These are phyloP conservation scores for Venturiaceae sp. DNA, from an alignment of 2,329 filamentous ascomycete species.

Conservation along the genomic window DNA sequence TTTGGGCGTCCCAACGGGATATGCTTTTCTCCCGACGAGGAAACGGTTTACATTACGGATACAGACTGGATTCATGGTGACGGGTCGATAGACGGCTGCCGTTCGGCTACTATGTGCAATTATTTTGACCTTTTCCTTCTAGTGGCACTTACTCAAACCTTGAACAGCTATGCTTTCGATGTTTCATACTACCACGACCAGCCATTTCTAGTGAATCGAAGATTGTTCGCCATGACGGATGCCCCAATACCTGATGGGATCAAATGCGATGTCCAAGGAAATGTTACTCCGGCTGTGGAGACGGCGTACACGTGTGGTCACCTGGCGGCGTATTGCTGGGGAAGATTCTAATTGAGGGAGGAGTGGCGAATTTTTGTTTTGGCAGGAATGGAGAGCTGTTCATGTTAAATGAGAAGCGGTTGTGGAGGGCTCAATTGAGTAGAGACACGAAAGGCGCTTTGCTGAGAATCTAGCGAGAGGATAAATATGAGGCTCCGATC, in stretches of 20 bases:
- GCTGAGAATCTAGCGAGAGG: slow-evolving; percentile 3
- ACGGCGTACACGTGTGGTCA: slow-evolving; percentile 42
- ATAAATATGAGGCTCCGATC: no score
- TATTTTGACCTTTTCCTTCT: not conserved
- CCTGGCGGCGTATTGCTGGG: slow-evolving; percentile 35
- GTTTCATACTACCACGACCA: slow-evolving; percentile 10
- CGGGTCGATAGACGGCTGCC: not conserved
- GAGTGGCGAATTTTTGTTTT: slow-evolving; percentile 40
- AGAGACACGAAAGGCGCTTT: slow-evolving; percentile 11
- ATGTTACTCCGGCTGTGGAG: slow-evolving; percentile 43
- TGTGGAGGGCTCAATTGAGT: slow-evolving; percentile 15
- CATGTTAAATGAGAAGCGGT: slow-evolving; percentile 31
- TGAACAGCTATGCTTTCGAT: slow-evolving; percentile 16
- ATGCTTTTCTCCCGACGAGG: slow-evolving; percentile 32
- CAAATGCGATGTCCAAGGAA: slow-evolving; percentile 31
- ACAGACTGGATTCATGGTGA: slow-evolving; percentile 17
- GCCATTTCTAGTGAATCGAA: slow-evolving; percentile 13
- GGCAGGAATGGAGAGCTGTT: slow-evolving; percentile 35
- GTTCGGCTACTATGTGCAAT: not conserved
- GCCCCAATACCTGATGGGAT: slow-evolving; percentile 16
- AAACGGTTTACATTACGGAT: slow-evolving; percentile 35
- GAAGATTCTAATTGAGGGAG: slow-evolving; percentile 18
- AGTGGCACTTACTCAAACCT: not conserved
- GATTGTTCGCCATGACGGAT: slow-evolving; percentile 17
- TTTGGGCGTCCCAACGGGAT: slow-evolving; percentile 36